These are phyloP conservation scores for Boletus patriciae DNA, from an alignment of 768 basidiomycete genomes.

Conservation along the genomic window DNA sequence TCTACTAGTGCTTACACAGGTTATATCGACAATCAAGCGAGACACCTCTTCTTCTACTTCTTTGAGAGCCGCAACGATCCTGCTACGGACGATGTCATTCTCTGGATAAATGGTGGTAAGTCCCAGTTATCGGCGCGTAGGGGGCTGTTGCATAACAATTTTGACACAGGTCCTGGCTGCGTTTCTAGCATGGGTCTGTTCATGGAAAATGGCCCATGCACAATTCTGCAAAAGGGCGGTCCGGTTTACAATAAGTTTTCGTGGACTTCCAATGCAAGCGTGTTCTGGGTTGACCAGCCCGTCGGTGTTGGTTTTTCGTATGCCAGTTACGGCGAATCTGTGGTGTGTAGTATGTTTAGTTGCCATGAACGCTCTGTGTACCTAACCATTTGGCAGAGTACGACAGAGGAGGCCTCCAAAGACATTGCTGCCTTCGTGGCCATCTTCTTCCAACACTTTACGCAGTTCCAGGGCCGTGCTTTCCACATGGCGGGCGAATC, in stretches of 20 bases:
- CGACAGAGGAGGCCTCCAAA: constrained; percentile 59
- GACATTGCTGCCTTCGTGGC: constrained; percentile 68
- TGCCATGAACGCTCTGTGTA: not conserved
- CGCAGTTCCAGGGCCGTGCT: constrained; percentile 57
- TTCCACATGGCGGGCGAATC: constrained; percentile 61
- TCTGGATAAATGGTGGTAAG: constrained; percentile 54
- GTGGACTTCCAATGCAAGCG: constrained; percentile 61
- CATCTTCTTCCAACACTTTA: constrained; percentile 72
- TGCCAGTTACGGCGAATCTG: constrained; percentile 39
- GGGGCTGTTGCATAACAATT: not conserved
- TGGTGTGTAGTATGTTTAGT: constrained; percentile 26
- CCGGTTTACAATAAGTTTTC: constrained; percentile 42
- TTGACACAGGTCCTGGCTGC: constrained; percentile 43
- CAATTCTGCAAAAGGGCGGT: constrained; percentile 37
- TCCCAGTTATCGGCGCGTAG: constrained; percentile 17
- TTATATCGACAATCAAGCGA: constrained; percentile 62
- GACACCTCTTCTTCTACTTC: constrained; percentile 71
- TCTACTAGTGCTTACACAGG: constrained; percentile 56
- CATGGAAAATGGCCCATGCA: constrained; percentile 45
- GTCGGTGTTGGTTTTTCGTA: constrained; percentile 43
- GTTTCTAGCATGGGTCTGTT: constrained; percentile 61
- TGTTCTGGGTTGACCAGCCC: constrained; percentile 47
- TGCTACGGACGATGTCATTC: constrained; percentile 54
- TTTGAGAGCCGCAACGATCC: constrained; percentile 65
- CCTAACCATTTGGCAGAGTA: constrained; percentile 39